Evolutionary conservation across 768 basidiomycete species (phyloP).

Genomic region (Boletellus sp.): DNA sequence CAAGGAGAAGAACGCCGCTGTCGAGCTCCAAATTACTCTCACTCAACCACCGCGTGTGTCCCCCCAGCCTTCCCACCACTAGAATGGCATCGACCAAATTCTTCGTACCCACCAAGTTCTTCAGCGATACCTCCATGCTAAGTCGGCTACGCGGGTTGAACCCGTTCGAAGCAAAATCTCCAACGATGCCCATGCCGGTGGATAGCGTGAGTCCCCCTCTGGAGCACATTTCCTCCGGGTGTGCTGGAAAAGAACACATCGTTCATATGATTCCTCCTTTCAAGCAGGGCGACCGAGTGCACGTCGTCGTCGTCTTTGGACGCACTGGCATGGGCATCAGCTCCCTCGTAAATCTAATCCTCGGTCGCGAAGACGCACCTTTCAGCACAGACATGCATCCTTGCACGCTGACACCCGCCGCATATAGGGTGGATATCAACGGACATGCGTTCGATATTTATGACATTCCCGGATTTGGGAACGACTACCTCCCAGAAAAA

Average conservation of each 20-base stretch:
- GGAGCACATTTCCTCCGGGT: not conserved
- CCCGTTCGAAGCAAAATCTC: constrained; percentile 21
- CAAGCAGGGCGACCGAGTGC: constrained; percentile 27
- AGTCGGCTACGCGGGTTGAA: constrained; percentile 24
- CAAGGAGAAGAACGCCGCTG: constrained; percentile 18
- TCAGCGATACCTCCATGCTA: constrained; percentile 21
- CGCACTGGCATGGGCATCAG: constrained; percentile 33
- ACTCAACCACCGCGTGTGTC: constrained; percentile 16
- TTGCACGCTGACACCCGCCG: constrained; percentile 21
- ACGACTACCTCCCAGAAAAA: constrained; percentile 21
- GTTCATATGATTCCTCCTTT: not conserved
- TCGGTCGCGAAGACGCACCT: constrained; percentile 31
- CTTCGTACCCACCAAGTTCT: constrained; percentile 17
- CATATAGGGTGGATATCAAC: constrained; percentile 29
- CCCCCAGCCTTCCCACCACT: not conserved
- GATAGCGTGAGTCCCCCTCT: constrained; percentile 22
- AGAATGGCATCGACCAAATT: constrained; percentile 26
- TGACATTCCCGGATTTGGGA: constrained; percentile 28
- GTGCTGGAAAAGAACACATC: not conserved
- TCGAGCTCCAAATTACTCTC: constrained; percentile 15
- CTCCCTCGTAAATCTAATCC: constrained; percentile 31
- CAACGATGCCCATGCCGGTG: constrained; percentile 28
- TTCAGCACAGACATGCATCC: constrained; percentile 32
- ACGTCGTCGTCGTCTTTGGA: constrained; percentile 32
- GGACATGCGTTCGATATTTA: constrained; percentile 31